Evolutionary conservation across 139 green algal genomes (phyloP).

Genomic region (Chlamydomonas eustigma): DNA sequence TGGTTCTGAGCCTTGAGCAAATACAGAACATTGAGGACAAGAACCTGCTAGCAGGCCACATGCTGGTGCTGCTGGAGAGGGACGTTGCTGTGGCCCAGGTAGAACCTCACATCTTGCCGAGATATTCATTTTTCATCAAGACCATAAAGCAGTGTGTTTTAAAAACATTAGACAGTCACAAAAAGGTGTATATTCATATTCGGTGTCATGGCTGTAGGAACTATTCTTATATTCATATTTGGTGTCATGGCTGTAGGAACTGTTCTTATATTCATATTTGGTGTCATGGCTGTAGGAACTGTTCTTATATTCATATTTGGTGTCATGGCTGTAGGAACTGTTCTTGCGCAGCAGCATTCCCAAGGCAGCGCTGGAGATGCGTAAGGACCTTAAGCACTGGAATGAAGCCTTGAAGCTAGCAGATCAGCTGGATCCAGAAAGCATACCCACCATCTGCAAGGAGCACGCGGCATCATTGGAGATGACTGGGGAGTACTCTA

Average conservation of each 20-base stretch:
- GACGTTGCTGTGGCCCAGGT: constrained; percentile 51
- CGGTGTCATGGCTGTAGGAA: too few species aligned
- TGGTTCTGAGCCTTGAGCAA: constrained; percentile 59
- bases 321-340: constrained; percentile 51
- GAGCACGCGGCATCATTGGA: constrained; percentile 60
- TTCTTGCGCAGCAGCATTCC: constrained; percentile 51
- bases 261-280: neutral
- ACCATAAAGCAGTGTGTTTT: neutral
- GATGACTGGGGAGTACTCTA: constrained; percentile 48
- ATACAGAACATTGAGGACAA: constrained; percentile 64
- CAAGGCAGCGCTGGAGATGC: constrained; percentile 69
- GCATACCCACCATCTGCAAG: constrained; percentile 44
- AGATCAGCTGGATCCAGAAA: constrained; percentile 54
- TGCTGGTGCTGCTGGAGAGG: constrained; percentile 57
- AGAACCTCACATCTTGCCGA: too few species aligned
- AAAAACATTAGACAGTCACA: neutral
- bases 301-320: constrained; percentile 31
- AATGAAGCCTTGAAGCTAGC: constrained; percentile 66
- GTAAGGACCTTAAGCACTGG: constrained; percentile 75
- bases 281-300: constrained; percentile 50
- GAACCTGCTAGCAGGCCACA: constrained; percentile 64
- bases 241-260: too few species aligned
- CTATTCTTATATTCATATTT: too few species aligned
- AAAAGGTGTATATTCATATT: too few species aligned
- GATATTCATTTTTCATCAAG: too few species aligned